A percentile compares a stretch with the other conserved stretches of the same genome.
These are phyloP conservation scores for Acanthamoeba lenticulata DNA, from an alignment of 208 protist species.

Conservation along the genomic window DNA sequence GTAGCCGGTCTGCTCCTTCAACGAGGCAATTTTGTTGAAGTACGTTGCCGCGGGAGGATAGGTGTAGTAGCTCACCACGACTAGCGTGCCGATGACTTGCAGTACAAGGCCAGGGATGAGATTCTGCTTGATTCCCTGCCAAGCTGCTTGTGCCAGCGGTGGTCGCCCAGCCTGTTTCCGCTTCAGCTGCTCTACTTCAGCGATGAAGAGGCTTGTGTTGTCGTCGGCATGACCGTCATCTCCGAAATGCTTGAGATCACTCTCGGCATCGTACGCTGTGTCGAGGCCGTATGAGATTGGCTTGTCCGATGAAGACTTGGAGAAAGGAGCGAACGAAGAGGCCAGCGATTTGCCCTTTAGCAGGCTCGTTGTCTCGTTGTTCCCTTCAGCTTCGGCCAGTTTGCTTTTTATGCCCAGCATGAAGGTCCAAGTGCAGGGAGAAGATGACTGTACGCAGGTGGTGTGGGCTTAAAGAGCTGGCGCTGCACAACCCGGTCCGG, in stretches of 20 bases:
- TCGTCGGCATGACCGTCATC: background rate
- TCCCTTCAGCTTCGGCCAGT: too few species aligned
- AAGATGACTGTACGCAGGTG: too few species aligned
- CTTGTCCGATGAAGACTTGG: background rate
- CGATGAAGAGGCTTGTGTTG: background rate
- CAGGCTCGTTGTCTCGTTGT: background rate
- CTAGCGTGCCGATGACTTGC: background rate
- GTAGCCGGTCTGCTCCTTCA: conserved; percentile 2
- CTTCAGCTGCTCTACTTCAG: background rate
- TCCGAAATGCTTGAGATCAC: background rate
- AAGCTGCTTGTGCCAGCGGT: background rate
- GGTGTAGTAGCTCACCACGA: conserved; percentile 40
- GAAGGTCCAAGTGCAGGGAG: too few species aligned
- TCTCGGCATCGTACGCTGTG: background rate
- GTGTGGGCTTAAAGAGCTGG: too few species aligned
- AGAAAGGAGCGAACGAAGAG: background rate
- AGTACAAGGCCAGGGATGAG: conserved; percentile 29
- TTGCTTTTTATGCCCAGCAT: background rate
- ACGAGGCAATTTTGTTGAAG: background rate
- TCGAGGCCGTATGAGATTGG: background rate
- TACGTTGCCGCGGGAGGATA: background rate
- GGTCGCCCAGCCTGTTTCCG: background rate
- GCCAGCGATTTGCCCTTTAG: background rate
- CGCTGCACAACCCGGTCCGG: too few species aligned
- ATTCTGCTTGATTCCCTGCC: background rate